These are phyloP conservation scores for Xylaria sp. DNA, from an alignment of 2,329 filamentous ascomycete genomes.

Conservation along the genomic window DNA sequence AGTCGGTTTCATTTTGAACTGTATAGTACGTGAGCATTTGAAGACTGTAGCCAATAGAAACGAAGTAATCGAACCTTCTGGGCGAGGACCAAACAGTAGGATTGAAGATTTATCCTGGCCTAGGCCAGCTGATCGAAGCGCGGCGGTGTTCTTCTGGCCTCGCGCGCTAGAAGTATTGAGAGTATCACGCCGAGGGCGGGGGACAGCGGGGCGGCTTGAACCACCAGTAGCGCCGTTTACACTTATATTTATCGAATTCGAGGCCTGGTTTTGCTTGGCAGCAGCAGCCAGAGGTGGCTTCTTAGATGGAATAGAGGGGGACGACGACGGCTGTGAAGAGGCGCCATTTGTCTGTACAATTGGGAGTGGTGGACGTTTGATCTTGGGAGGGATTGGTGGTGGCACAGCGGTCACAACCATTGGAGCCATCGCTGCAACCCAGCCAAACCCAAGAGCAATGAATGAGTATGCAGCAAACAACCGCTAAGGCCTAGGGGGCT, in stretches of 20 bases:
- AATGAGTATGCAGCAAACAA: conserved; percentile 27
- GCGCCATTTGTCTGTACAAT: conserved; percentile 74
- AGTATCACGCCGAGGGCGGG: conserved; percentile 68
- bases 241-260: conserved; percentile 55
- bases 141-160: conserved; percentile 63
- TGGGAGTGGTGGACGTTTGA: conserved; percentile 74
- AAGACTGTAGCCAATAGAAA: neutral
- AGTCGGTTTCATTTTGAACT: conserved; percentile 75
- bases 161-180: conserved; percentile 58
- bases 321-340: conserved; percentile 68
- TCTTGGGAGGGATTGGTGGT: conserved; percentile 60
- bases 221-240: conserved; percentile 55
- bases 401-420: conserved; percentile 58
- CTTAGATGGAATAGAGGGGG: conserved; percentile 67
- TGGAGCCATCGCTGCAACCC: conserved; percentile 61
- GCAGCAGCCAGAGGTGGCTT: conserved; percentile 59
- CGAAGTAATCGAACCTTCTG: conserved; percentile 59
- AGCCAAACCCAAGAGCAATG: conserved; percentile 20
- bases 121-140: conserved; percentile 61
- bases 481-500: conserved; percentile 10
- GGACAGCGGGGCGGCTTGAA: conserved; percentile 62
- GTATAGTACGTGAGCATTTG: conserved; percentile 35
- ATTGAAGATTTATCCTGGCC: conserved; percentile 55
- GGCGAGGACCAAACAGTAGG: conserved; percentile 59
- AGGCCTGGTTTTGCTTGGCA: conserved; percentile 59